These are phyloP conservation scores for Thelonectria olida DNA, from an alignment of 2,329 filamentous ascomycete species.

Conservation along the genomic window DNA sequence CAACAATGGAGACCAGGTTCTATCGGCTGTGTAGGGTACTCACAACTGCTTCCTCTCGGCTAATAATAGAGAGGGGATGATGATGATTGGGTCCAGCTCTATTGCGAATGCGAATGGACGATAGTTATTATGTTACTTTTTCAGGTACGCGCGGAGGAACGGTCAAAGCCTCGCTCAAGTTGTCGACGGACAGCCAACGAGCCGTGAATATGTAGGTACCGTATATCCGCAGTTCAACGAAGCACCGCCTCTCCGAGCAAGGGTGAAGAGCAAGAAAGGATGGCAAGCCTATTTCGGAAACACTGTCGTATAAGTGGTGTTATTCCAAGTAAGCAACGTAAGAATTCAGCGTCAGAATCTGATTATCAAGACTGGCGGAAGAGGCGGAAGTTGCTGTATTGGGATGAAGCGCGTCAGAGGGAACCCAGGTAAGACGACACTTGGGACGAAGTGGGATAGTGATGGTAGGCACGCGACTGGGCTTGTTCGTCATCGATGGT, in stretches of 20 bases:
- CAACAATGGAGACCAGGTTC: not conserved
- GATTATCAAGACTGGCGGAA: constrained; percentile 15
- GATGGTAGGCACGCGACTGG: constrained; percentile 30
- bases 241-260: constrained; percentile 6
- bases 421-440: constrained; percentile 16
- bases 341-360: constrained; percentile 1
- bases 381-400: constrained; percentile 18
- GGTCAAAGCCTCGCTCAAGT: constrained; percentile 1
- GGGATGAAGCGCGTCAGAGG: constrained; percentile 27
- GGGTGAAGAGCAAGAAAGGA: not conserved
- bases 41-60: not conserved
- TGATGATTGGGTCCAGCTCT: not conserved
- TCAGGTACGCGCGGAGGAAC: not conserved
- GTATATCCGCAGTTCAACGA: not conserved
- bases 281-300: constrained; percentile 20
- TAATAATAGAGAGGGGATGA: not conserved
- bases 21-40: too few species aligned
- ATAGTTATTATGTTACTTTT: too few species aligned
- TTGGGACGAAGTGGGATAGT: constrained; percentile 20
- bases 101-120: not conserved
- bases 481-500: constrained; percentile 21
- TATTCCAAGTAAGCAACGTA: constrained; percentile 4
- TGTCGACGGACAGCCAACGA: not conserved
- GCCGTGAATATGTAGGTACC: constrained; percentile 11
- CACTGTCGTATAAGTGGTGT: constrained; percentile 16